Percentiles rank a stretch among this genome's conserved stretches.
Evolutionary conservation across 805 yeast species (phyloP).

Genomic region (Saccharomycopsis guyanensis): DNA sequence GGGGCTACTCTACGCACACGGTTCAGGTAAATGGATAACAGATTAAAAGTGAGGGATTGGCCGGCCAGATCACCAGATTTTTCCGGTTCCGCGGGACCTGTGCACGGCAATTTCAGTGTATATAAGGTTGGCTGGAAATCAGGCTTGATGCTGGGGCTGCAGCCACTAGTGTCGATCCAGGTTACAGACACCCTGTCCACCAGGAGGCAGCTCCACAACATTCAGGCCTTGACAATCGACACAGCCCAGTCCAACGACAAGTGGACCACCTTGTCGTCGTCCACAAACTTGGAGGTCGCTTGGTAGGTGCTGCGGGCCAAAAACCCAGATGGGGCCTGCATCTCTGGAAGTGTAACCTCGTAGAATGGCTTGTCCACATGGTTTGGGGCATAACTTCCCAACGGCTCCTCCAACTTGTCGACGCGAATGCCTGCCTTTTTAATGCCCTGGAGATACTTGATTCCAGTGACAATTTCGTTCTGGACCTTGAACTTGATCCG

Average conservation of each 20-base stretch:
- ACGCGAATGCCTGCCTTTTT: constrained; percentile 85
- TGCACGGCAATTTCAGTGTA: too few species aligned
- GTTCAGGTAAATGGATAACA: too few species aligned
- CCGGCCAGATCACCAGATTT: too few species aligned
- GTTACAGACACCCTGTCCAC: too few species aligned
- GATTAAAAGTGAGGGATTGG: too few species aligned
- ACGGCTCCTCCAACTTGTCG: constrained; percentile 77
- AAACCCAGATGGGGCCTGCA: constrained; percentile 88
- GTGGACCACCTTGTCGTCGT: constrained; percentile 75
- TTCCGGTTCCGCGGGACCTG: too few species aligned
- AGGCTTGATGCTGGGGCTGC: too few species aligned
- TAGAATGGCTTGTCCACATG: constrained; percentile 74
- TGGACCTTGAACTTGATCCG: constrained; percentile 76
- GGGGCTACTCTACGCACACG: too few species aligned
- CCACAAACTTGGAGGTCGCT: constrained; percentile 75
- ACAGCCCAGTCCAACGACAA: constrained; percentile 79
- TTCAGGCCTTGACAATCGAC: constrained; percentile 60
- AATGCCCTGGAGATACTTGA: constrained; percentile 75
- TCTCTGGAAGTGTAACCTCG: constrained; percentile 52
- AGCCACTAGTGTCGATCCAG: too few species aligned
- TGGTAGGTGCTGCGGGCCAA: constrained; percentile 81
- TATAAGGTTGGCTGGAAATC: too few species aligned
- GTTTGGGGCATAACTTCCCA: constrained; percentile 88
- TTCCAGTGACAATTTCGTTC: constrained; percentile 85
- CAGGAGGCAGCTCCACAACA: too few species aligned